These are phyloP conservation scores for Endotrypanum monterogeii DNA, from an alignment of 208 protist genomes.

Conservation along the genomic window DNA sequence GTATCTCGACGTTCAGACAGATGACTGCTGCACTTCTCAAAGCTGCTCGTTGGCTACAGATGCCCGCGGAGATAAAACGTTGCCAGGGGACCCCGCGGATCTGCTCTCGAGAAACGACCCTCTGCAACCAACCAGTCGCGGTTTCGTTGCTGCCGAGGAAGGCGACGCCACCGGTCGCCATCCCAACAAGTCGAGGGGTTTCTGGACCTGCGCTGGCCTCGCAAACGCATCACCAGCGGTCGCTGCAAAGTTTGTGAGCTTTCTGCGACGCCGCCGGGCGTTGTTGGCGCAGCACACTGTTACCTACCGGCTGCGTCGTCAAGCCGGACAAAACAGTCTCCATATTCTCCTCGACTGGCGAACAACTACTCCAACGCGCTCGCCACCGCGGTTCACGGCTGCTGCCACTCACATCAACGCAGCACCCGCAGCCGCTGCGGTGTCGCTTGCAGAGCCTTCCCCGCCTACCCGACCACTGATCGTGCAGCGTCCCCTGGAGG, in stretches of 20 bases:
- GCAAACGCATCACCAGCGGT: not conserved
- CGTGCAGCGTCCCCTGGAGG: not conserved
- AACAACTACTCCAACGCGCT: not conserved
- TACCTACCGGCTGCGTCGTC: slow-evolving; percentile 17
- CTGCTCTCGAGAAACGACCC: not conserved
- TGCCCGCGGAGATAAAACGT: not conserved
- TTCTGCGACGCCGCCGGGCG: not conserved
- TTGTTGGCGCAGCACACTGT: slow-evolving; percentile 11
- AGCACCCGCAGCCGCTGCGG: not conserved
- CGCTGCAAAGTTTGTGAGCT: not conserved
- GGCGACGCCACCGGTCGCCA: not conserved
- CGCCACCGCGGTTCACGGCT: not conserved
- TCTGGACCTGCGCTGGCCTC: slow-evolving; percentile 18
- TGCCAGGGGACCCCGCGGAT: not conserved
- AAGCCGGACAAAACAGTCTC: slow-evolving; percentile 16
- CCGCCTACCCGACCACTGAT: not conserved
- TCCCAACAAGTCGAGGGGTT: not conserved
- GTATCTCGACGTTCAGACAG: slow-evolving; percentile 12
- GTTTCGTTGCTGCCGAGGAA: not conserved
- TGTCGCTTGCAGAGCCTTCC: not conserved
- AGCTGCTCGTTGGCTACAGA: not conserved
- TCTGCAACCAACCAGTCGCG: not conserved
- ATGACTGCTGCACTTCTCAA: not conserved
- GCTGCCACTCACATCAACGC: not conserved
- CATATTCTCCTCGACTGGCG: slow-evolving; percentile 32